Evolutionary conservation across 2,329 filamentous ascomycete genomes (phyloP).

Genomic region (Talaromyces rugulosus): DNA sequence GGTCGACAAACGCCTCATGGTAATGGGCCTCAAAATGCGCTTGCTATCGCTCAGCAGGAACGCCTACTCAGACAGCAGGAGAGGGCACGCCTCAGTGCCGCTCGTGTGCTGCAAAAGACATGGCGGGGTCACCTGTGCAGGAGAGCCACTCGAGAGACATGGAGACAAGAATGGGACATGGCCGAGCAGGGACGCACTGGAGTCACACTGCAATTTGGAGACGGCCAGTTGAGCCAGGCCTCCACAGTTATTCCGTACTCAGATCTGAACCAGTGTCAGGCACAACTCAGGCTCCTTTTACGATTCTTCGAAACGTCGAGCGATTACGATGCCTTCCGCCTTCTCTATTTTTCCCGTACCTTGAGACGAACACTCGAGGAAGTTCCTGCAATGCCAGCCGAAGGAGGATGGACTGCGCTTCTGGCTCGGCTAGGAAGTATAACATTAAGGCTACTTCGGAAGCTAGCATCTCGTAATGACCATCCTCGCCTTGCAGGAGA

Average conservation of each 20-base stretch:
- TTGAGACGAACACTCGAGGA: slow-evolving; percentile 37
- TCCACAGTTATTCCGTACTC: slow-evolving; percentile 1
- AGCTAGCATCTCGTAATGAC: slow-evolving; percentile 19
- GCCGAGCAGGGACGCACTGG: slow-evolving; percentile 43
- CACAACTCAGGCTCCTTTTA: slow-evolving; percentile 61
- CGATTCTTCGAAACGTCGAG: slow-evolving; percentile 59
- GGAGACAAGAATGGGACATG: slow-evolving; percentile 61
- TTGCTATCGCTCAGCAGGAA: slow-evolving; percentile 84
- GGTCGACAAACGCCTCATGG: slow-evolving; percentile 54
- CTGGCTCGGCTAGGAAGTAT: slow-evolving; percentile 35
- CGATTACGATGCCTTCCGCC: slow-evolving; percentile 34
- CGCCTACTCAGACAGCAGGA: slow-evolving; percentile 76
- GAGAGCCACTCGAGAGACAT: slow-evolving; percentile 52
- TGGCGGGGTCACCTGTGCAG: slow-evolving; percentile 76
- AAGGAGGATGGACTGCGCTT: slow-evolving; percentile 38
- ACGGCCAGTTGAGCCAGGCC: slow-evolving; percentile 26
- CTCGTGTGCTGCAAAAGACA: slow-evolving; percentile 67
- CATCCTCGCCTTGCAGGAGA: slow-evolving; percentile 22
- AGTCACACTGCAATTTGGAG: slow-evolving; percentile 30
- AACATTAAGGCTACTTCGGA: slow-evolving; percentile 30
- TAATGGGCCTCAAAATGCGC: slow-evolving; percentile 67
- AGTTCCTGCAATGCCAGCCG: slow-evolving; percentile 32
- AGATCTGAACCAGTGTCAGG: slow-evolving; percentile 30
- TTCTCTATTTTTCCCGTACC: slow-evolving; percentile 41
- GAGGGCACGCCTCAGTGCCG: slow-evolving; percentile 69